Evolutionary conservation across 2,329 filamentous ascomycete species (phyloP).

Genomic region (Scolecobasidium constrictum): DNA sequence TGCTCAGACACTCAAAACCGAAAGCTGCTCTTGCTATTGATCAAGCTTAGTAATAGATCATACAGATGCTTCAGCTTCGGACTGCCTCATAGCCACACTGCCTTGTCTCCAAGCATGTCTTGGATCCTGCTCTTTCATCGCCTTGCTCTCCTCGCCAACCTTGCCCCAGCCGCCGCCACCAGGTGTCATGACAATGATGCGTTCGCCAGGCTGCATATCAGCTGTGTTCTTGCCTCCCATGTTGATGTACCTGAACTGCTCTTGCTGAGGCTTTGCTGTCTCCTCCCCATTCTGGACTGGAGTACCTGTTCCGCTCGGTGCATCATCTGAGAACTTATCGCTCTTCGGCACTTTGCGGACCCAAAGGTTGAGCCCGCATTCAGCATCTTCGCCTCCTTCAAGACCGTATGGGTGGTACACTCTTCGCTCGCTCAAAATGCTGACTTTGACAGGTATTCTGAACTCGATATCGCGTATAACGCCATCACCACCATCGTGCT

Average conservation of each 20-base stretch:
- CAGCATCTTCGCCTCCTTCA: slow-evolving; percentile 67
- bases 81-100: slow-evolving; percentile 44
- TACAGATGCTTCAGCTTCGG: slow-evolving; percentile 37
- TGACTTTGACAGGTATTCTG: slow-evolving; percentile 64
- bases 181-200: slow-evolving; percentile 68
- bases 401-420: slow-evolving; percentile 75
- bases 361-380: slow-evolving; percentile 80
- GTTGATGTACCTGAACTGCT: slow-evolving; percentile 52
- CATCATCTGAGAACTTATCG: slow-evolving; percentile 16
- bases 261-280: slow-evolving; percentile 32
- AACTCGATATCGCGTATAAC: slow-evolving; percentile 74
- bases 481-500: slow-evolving; percentile 63
- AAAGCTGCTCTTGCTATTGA: no score
- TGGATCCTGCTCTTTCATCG: slow-evolving; percentile 43
- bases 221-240: slow-evolving; percentile 72
- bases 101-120: slow-evolving; percentile 49
- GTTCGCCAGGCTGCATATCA: slow-evolving; percentile 62
- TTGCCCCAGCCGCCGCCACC: slow-evolving; percentile 70
- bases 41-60: no score
- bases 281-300: slow-evolving; percentile 40
- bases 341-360: slow-evolving; percentile 51
- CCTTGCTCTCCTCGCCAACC: slow-evolving; percentile 45
- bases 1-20: no score
- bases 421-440: slow-evolving; percentile 65
- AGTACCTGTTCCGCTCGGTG: slow-evolving; percentile 18